Conservation (phyloP, 768 basidiomycete genomes). For the Cystobasidium ongulense region DNA sequence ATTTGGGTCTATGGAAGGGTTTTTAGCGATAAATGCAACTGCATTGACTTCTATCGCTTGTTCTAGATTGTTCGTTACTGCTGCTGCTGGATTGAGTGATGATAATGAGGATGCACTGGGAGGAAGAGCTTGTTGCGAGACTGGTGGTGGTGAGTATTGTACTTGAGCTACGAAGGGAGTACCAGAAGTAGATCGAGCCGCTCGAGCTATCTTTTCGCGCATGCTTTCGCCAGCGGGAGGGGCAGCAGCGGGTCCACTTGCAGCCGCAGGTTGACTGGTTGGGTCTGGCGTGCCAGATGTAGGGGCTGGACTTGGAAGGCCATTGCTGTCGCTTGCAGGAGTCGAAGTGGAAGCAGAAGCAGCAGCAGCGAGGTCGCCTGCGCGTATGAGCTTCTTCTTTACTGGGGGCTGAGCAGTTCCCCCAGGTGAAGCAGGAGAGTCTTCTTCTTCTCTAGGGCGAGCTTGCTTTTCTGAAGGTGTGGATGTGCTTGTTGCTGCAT, state of each 20-base stretch:
- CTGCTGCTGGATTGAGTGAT: not conserved
- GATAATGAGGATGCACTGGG: not conserved
- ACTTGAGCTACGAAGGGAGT: conserved; percentile 12
- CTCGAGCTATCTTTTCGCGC: conserved; percentile 1
- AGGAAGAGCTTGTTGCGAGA: not conserved
- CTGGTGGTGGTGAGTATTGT: not conserved
- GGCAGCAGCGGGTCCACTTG: not conserved
- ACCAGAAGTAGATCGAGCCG: not conserved
- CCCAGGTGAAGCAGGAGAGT: not conserved
- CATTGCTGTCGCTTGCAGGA: not conserved
- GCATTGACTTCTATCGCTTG: not conserved
- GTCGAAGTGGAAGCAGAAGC: not conserved
- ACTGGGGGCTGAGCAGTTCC: not conserved
- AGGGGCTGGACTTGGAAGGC: not conserved
- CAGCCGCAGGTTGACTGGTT: not conserved
- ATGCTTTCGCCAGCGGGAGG: not conserved
- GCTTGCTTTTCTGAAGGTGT: not conserved
- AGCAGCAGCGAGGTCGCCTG: conserved; percentile 6
- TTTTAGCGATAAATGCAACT: conserved; percentile 9
- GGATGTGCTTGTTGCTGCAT: not conserved
- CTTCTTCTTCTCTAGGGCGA: conserved; percentile 1
- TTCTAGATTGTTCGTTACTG: not conserved
- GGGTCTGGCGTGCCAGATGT: not conserved
- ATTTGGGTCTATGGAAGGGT: not conserved
- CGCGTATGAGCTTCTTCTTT: conserved; percentile 16